Evolutionary conservation across 2,329 filamentous ascomycete species (phyloP), one percentile per base, ranked within the genome.

Genomic region (Zymoseptoria ardabiliae): DNA sequence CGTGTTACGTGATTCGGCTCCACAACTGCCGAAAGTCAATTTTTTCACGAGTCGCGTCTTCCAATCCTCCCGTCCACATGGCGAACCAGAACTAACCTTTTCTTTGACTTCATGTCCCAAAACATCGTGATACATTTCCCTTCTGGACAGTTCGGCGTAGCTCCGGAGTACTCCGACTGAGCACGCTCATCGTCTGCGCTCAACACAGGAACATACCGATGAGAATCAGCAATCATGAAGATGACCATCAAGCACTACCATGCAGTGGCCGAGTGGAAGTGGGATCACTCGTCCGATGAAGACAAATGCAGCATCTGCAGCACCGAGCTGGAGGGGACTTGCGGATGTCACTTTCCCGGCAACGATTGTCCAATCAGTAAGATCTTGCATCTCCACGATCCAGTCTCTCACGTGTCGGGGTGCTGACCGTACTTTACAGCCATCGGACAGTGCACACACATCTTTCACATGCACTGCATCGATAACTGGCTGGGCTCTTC

Each of bases 281-380:
- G 94, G 94, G 90, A 97, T 73, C 90, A 93, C 22, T 91, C 96
- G 69, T 93, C 97, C 77, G 59, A 65, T 21, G 73, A 74, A 62
- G 93, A 99, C 73, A 92, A 97, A 63, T 99, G 94, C 70, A 94
- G 94, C 69, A 99, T 99, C 77, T 99, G 94, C 77, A 93, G 96
- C 73, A 92, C 96, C 63, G 90, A 96, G 70, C 99, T 97, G 73
- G 94, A 99, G 74, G 93, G 92, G 61, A 97, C 94, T 23, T 99
- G 94, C 79, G 92, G 91, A 58, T 99, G 94, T 85, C 96, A 95
- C 81, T 97, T 91, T 72, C 94, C 94, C 13, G 94, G 94, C 59
- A 94, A 99, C 70, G 92, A 97, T 72, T 99, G 94, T 77, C 89
- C 89, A 60, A 81, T 99, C 61, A 81, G 93, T 97, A 78, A 74